Base-by-base conservation (phyloP, 805 yeast genomes). In the Myxozyma kluyveri region DNA sequence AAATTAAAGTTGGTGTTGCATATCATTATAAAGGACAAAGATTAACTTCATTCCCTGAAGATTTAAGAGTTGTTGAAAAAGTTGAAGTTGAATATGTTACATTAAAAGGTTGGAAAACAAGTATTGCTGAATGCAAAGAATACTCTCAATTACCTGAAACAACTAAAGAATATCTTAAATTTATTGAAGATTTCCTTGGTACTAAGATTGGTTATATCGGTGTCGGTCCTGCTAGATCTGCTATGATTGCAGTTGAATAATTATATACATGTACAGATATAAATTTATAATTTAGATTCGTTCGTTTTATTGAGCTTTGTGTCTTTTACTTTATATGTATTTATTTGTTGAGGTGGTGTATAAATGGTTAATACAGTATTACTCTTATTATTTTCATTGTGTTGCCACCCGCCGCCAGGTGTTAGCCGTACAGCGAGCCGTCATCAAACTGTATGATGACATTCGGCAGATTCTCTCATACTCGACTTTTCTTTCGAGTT, bases 131-230 rank as follows among this genome's bases (percentile, higher is more conserved):
- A 61, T 73, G 87, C 62, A 79, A 77, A 57, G 70, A 73, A 21
- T 93, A 80, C 70, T 84, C 78, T 22, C 95, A 88, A 41, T 78
- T 93, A 66, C 99, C 99, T 43, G 83, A 76, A 67, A 84, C 87
- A 63, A 96, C 98, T 43, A 80, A 86, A 75, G 79, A 79, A 60
- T 93, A 93, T 72, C 77, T 93, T 71, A 76, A 79, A 61, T 93
- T 72, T 69, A 91, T 93, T 65, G 98, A 89, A 73, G 84, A 88
- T 59, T 90, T 78, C 66, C 75, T 90, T 57, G 77, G 78, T 44
- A 91, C 88, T 52, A 96, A 95, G 50, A 79, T 93, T 59, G 86
- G 85, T 69, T 93, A 97, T 97, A 93, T 93, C 57, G 99, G 99
- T 68, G 93, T 96, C 52, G 99, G 99, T 58, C 97, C 99, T 59